These are phyloP conservation scores for Aspergillus jensenii DNA, from an alignment of 2,329 filamentous ascomycete genomes.

Conservation along the genomic window DNA sequence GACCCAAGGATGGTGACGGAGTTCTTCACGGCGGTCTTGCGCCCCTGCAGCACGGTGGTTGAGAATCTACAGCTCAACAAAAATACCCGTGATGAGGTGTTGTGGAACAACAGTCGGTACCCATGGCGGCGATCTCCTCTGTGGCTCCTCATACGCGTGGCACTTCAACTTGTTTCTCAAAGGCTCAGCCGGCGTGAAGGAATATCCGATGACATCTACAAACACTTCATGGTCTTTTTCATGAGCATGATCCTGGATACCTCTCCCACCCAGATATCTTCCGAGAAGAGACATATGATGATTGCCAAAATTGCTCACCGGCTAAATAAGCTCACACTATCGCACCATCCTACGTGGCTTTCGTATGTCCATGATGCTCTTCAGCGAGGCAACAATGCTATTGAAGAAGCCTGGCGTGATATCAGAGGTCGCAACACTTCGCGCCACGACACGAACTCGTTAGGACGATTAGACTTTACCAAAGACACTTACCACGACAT, in stretches of 20 bases:
- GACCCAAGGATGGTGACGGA: constrained; percentile 55
- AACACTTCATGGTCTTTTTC: constrained; percentile 52
- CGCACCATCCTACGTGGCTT: constrained; percentile 10
- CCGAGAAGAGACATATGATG: constrained; percentile 38
- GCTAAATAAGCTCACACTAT: constrained; percentile 39
- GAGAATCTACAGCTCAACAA: constrained; percentile 45
- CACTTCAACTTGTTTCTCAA: constrained; percentile 15
- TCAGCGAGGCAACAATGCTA: background rate
- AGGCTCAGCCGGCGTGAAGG: background rate
- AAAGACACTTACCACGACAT: constrained; percentile 9
- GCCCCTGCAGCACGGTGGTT: constrained; percentile 35
- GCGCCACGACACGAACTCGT: background rate
- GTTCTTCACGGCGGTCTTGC: constrained; percentile 48
- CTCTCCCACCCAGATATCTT: constrained; percentile 21
- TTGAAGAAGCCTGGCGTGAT: background rate
- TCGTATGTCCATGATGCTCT: constrained; percentile 11
- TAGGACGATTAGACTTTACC: constrained; percentile 9
- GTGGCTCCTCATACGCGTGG: constrained; percentile 55
- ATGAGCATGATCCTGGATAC: constrained; percentile 38
- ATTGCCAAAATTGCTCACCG: constrained; percentile 47
- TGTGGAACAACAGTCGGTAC: constrained; percentile 36
- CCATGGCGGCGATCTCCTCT: constrained; percentile 32
- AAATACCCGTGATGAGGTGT: constrained; percentile 55
- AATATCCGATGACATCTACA: constrained; percentile 41
- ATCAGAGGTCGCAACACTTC: background rate